These are phyloP conservation scores for Meira miltonrushii DNA, from an alignment of 1,284 basidiomycete species.

Conservation along the genomic window DNA sequence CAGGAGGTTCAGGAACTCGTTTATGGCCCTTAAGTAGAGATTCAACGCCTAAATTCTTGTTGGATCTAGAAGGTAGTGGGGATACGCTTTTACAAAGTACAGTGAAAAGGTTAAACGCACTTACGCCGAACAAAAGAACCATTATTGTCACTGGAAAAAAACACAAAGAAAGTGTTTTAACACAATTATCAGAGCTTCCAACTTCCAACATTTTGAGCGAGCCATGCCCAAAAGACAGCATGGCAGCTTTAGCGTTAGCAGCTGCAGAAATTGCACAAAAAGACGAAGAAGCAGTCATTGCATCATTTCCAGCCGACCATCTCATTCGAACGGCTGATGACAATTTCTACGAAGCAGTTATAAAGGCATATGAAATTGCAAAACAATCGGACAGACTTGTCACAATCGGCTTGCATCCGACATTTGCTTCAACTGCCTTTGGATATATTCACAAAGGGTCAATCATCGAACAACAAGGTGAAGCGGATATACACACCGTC, in stretches of 20 bases:
- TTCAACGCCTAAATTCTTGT: conserved; percentile 47
- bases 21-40: conserved; percentile 49
- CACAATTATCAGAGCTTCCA: conserved; percentile 40
- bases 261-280: neutral
- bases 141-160: conserved; percentile 47
- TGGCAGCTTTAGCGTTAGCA: conserved; percentile 38
- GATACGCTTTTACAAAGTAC: conserved; percentile 45
- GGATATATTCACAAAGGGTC: conserved; percentile 11
- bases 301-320: conserved; percentile 11
- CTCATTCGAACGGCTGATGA: conserved; percentile 1
- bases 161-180: conserved; percentile 37
- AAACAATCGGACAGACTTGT: neutral
- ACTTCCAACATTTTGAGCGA: conserved; percentile 44
- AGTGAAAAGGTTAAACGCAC: conserved; percentile 45
- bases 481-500: neutral
- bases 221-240: conserved; percentile 48
- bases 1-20: conserved; percentile 44
- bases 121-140: conserved; percentile 35
- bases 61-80: conserved; percentile 46
- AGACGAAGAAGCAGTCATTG: conserved; percentile 7
- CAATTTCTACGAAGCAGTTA: neutral
- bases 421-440: conserved; percentile 12
- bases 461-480: neutral
- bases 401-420: conserved; percentile 9
- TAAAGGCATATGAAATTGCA: neutral